A percentile compares a stretch with the other conserved stretches of the same genome.
phyloP scores from a whole-genome alignment of 2,329 filamentous ascomycete species.

The Colletotrichum chlorophyti region DNA sequence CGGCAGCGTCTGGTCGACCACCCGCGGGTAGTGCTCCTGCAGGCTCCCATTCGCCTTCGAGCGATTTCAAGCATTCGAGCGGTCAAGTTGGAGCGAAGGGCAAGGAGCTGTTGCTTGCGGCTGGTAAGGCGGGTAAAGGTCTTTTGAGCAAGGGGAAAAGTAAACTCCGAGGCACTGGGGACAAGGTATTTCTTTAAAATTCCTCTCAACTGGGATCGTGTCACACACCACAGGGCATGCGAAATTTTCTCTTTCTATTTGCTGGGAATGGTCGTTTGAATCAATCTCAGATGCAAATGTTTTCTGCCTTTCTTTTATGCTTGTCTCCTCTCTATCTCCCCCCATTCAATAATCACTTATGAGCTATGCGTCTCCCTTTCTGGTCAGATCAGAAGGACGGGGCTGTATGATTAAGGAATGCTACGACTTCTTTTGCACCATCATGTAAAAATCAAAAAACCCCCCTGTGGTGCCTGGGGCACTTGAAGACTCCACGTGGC shows the following conservation, averaged over 20 bases:
- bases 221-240: constrained; percentile 31
- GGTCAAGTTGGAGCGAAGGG: constrained; percentile 80
- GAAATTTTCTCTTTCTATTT: constrained; percentile 33
- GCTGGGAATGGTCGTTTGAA: constrained; percentile 24
- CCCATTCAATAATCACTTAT: constrained; percentile 22
- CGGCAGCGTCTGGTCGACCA: constrained; percentile 36
- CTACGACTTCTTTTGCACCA: constrained; percentile 41
- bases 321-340: constrained; percentile 30
- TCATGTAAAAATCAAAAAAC: too few species aligned
- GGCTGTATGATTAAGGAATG: constrained; percentile 50
- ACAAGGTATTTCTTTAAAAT: constrained; percentile 86
- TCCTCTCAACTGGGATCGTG: constrained; percentile 36
- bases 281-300: constrained; percentile 24
- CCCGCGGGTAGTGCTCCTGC: constrained; percentile 44
- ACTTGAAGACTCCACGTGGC: constrained; percentile 22
- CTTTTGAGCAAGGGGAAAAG: constrained; percentile 89
- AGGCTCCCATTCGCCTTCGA: constrained; percentile 45
- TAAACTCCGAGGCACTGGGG: constrained; percentile 75
- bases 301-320: constrained; percentile 1
- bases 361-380: constrained; percentile 31
- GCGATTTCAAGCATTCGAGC: constrained; percentile 59
- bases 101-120: constrained; percentile 87
- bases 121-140: constrained; percentile 89
- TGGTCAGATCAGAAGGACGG: constrained; percentile 40
- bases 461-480: constrained; percentile 26